phyloP scores from a whole-genome alignment of 106 monocot species.

The Triglochin maritima region DNA sequence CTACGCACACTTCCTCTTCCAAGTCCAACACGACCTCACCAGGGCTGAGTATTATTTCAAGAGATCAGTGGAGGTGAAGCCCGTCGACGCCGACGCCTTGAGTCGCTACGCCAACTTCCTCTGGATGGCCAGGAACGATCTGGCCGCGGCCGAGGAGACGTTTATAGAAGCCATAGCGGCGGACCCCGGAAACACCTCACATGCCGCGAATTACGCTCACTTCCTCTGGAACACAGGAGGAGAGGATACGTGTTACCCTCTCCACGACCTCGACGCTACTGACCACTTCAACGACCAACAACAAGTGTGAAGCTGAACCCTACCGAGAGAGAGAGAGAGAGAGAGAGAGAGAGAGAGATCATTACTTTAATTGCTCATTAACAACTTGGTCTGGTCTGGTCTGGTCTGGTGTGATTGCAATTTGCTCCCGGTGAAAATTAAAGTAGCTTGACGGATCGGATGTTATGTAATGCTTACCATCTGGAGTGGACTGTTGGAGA shows the following conservation, averaged over 20 bases:
- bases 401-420: too few relatives aligned
- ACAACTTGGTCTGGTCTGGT: too few relatives aligned
- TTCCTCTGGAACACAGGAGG: constrained; percentile 79
- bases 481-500: too few relatives aligned
- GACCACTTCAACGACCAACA: too few relatives aligned
- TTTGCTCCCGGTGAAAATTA: too few relatives aligned
- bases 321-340: too few relatives aligned
- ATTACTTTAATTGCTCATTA: too few relatives aligned
- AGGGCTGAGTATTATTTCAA: constrained; percentile 86
- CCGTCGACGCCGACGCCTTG: constrained; percentile 61
- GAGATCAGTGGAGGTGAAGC: constrained; percentile 36
- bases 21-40: constrained; percentile 10
- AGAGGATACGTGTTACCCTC: constrained; percentile 69
- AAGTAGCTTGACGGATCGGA: too few relatives aligned
- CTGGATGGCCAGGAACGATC: constrained; percentile 63
- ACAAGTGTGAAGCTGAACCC: too few relatives aligned
- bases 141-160: constrained; percentile 66
- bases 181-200: constrained; percentile 48
- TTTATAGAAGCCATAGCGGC: constrained; percentile 67
- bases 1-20: constrained; percentile 27
- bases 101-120: constrained; percentile 69
- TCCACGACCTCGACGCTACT: too few relatives aligned
- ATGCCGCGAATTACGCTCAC: constrained; percentile 70
- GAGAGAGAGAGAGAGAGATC: too few relatives aligned
- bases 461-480: too few relatives aligned